Conservation (phyloP, 1,284 basidiomycete species). For the Pascua guehoae region DNA sequence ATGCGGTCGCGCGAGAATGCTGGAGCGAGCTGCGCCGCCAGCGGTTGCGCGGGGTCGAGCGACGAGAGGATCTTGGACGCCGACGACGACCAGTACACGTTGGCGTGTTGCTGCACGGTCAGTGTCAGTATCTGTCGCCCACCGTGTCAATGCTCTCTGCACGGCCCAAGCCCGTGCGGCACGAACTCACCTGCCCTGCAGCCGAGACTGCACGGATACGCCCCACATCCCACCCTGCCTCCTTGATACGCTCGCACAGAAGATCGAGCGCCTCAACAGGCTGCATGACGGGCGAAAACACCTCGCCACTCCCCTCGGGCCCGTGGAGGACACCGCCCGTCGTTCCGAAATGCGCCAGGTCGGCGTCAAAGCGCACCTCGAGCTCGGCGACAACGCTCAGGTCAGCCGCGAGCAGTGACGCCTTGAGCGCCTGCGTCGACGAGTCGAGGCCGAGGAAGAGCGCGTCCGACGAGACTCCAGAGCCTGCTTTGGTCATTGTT, state of each 20-base stretch:
- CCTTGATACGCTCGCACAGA: constrained; percentile 65
- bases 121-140: neutral
- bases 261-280: constrained; percentile 81
- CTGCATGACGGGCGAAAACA: constrained; percentile 73
- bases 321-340: constrained; percentile 68
- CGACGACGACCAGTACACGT: constrained; percentile 73
- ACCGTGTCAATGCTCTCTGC: neutral
- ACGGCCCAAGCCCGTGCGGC: neutral
- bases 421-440: constrained; percentile 81
- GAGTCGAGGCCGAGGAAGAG: constrained; percentile 83
- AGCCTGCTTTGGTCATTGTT: no score
- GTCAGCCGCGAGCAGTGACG: constrained; percentile 59
- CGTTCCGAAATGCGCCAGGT: constrained; percentile 70
- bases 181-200: constrained; percentile 38
- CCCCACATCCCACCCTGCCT: constrained; percentile 49
- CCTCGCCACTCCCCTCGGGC: constrained; percentile 64
- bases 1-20: constrained; percentile 70
- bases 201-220: constrained; percentile 36
- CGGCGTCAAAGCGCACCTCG: constrained; percentile 73
- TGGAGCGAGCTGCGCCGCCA: constrained; percentile 51
- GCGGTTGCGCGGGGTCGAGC: constrained; percentile 56
- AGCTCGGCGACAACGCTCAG: constrained; percentile 65
- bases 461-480: neutral
- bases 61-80: constrained; percentile 58
- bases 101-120: constrained; percentile 73